Evolutionary conservation across 495 filamentous ascomycete species (phyloP).

Genomic region (Xanthoparmelia taractica): DNA sequence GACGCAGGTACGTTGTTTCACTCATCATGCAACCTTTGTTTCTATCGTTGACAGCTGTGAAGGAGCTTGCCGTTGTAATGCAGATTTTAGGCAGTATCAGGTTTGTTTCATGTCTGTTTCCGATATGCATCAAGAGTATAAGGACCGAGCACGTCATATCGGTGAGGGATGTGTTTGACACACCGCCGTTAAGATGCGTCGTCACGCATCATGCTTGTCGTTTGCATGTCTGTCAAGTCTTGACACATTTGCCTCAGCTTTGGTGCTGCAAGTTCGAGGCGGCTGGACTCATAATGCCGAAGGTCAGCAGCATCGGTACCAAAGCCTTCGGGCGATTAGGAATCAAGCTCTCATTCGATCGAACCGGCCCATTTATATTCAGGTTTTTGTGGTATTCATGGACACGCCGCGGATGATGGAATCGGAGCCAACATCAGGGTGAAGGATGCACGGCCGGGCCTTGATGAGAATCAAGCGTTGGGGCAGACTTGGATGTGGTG

Average conservation of each 20-base stretch:
- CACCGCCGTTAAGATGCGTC: neutral
- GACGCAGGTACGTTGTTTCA: neutral
- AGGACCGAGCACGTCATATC: neutral
- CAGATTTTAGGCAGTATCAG: neutral
- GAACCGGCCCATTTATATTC: neutral
- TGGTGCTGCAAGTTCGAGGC: neutral
- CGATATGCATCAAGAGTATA: neutral
- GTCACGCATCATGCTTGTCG: neutral
- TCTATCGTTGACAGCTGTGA: neutral
- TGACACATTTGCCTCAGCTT: neutral
- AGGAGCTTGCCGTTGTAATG: neutral
- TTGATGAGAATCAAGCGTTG: neutral
- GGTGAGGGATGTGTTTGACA: neutral
- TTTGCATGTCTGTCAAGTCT: neutral
- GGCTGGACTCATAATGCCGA: neutral
- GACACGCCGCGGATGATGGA: neutral
- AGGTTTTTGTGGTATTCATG: neutral
- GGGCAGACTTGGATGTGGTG: neutral
- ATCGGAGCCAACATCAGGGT: neutral
- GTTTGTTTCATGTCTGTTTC: constrained; percentile 3
- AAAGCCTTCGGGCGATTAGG: neutral
- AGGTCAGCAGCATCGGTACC: neutral
- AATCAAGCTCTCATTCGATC: neutral
- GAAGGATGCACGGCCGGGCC: neutral
- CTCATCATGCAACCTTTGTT: neutral